Evolutionary conservation across 768 basidiomycete genomes (phyloP), one percentile per base, ranked within the genome.

Genomic region (Boletus reticulatus): DNA sequence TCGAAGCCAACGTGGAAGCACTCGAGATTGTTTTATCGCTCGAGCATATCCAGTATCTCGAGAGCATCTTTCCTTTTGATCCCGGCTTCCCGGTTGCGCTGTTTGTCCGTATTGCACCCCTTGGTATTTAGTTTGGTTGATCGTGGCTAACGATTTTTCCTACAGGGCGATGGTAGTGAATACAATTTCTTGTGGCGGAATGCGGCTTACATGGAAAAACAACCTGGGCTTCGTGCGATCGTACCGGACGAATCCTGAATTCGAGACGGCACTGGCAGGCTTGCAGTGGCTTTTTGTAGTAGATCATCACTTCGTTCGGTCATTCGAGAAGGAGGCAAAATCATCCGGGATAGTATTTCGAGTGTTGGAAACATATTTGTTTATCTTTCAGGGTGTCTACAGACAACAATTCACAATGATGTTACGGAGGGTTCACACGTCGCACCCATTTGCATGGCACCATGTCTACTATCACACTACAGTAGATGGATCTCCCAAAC

Each of bases 1-100:
- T 84, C 20, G 45, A 70, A 42, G 74, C 75, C 43, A 85, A 83
- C 60, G 52, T 83, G 19, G 75, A 82, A 60, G 80, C 81, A 4
- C 64, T 84, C 7, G 72, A 76, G 12, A 77, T 84, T 37, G 57
- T 69, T 0, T 75, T 84, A 43, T 74, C 74, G 3, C 58, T 69
- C 0, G 76, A 77, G 39, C 80, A 84, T 19, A 77, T 83, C 39
- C 66, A 71, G 36, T 73, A 69, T 39, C 58, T 84, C 13, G 82
- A 84, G 48, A 63, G 70, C 22, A 64, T 71, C 7, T 48, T 74
- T 12, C 74, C 76, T 0, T 80, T 84, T 57, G 75, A 80, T 41
- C 54, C 58, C 14, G 83, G 83, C 5, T 84, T 84, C 69, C 76
- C 75, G 6, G 5, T 4, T 9, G 4, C 47, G 12, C 12, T 12